These are phyloP conservation scores for Exserohilum rostratum DNA, from an alignment of 2,329 filamentous ascomycete genomes.

Conservation along the genomic window DNA sequence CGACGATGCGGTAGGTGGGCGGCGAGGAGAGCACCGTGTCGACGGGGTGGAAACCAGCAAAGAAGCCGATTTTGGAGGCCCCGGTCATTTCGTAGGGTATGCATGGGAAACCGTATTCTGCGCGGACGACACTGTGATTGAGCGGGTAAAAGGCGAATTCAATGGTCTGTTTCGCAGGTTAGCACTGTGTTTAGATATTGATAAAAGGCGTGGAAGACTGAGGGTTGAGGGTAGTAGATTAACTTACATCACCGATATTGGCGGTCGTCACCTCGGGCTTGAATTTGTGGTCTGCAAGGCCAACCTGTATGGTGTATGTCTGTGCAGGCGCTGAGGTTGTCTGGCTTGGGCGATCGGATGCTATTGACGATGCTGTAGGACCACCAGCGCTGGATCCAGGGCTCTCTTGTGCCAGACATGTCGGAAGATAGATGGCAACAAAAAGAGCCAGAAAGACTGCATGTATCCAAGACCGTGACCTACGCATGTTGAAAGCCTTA, in stretches of 20 bases:
- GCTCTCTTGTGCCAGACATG: conserved; percentile 17
- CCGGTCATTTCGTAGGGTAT: conserved; percentile 48
- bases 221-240: background rate
- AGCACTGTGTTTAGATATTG: background rate
- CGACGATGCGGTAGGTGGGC: conserved; percentile 32
- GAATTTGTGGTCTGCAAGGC: conserved; percentile 47
- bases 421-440: background rate
- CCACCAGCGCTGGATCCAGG: background rate
- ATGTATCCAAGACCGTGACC: background rate
- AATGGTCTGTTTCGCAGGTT: conserved; percentile 31
- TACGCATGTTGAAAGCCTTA: background rate
- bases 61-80: conserved; percentile 35
- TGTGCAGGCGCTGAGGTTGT: conserved; percentile 23
- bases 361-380: conserved; percentile 5
- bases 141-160: conserved; percentile 51
- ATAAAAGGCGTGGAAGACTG: background rate
- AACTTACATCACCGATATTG: conserved; percentile 46
- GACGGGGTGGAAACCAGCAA: conserved; percentile 37
- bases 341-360: conserved; percentile 9
- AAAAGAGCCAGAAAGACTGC: background rate
- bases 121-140: conserved; percentile 53
- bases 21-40: conserved; percentile 31
- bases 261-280: conserved; percentile 48
- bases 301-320: conserved; percentile 47
- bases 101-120: conserved; percentile 50